A percentile compares a stretch with the other conserved stretches of the same genome.
Evolutionary conservation across 768 basidiomycete species (phyloP).

Genomic region (Naganishia vishniacii): DNA sequence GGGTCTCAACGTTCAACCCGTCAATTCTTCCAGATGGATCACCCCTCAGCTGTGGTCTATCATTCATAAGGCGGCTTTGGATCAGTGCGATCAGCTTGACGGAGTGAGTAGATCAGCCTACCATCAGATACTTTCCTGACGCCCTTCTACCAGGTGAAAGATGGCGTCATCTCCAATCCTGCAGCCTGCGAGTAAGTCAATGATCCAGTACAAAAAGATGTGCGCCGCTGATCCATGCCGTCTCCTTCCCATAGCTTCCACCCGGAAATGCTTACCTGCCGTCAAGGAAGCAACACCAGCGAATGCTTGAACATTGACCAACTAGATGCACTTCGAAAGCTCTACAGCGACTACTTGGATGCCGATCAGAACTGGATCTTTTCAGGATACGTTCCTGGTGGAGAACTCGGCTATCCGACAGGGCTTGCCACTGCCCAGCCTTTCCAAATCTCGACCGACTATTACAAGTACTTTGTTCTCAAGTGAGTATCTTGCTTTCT

Average conservation of each 20-base stretch:
- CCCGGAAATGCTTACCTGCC: slow-evolving; percentile 4
- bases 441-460: slow-evolving; percentile 11
- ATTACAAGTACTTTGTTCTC: slow-evolving; percentile 19
- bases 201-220: background rate
- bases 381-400: slow-evolving; percentile 10
- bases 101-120: background rate
- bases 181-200: slow-evolving; percentile 9
- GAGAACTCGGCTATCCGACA: slow-evolving; percentile 1
- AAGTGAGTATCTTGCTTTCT: background rate
- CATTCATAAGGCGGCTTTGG: slow-evolving; percentile 5
- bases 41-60: background rate
- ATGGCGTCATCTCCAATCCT: slow-evolving; percentile 7
- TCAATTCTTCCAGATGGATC: slow-evolving; percentile 14
- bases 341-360: slow-evolving; percentile 10
- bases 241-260: too few species aligned
- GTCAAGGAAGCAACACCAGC: slow-evolving; percentile 10
- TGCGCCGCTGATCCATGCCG: background rate
- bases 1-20: slow-evolving; percentile 4
- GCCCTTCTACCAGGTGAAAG: background rate
- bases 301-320: slow-evolving; percentile 14
- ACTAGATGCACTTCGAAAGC: slow-evolving; percentile 7
- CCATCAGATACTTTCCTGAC: background rate
- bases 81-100: slow-evolving; percentile 5
- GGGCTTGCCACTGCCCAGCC: slow-evolving; percentile 8
- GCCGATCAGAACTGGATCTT: slow-evolving; percentile 20